phyloP scores from a whole-genome alignment of 2,329 filamentous ascomycete genomes.

The Curvularia lunata region DNA sequence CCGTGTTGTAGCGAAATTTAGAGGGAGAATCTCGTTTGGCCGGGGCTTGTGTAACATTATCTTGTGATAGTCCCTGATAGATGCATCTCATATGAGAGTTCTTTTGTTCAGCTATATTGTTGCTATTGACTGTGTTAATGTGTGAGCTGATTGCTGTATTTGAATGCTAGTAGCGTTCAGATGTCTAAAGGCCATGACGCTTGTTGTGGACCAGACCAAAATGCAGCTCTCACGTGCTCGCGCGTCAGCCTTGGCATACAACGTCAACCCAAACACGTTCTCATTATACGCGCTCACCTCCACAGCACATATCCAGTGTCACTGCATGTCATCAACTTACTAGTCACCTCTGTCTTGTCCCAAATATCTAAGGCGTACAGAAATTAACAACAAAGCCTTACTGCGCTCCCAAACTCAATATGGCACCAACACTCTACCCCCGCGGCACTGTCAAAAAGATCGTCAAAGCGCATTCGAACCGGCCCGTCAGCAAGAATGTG shows the following conservation, averaged over 20 bases:
- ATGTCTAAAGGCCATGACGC: background rate
- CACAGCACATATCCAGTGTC: background rate
- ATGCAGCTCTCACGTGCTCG: slow-evolving; percentile 11
- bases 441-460: slow-evolving; percentile 86
- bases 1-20: slow-evolving; percentile 30
- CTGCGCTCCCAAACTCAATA: slow-evolving; percentile 28
- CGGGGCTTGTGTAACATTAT: slow-evolving; percentile 51
- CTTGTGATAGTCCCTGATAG: slow-evolving; percentile 51
- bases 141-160: background rate
- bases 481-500: slow-evolving; percentile 80
- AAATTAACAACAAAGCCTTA: background rate
- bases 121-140: background rate
- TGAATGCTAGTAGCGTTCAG: background rate
- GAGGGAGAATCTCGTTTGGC: slow-evolving; percentile 42
- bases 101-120: slow-evolving; percentile 33
- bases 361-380: background rate
- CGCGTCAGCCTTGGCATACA: slow-evolving; percentile 12
- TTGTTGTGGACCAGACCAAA: background rate
- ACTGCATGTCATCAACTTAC: background rate
- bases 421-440: slow-evolving; percentile 76
- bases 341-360: too few species aligned
- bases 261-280: slow-evolving; percentile 7
- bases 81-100: slow-evolving; percentile 47
- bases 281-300: background rate
- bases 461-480: slow-evolving; percentile 84